phyloP scores from a whole-genome alignment of 331 rosid genomes.

The Malus hybrid region DNA sequence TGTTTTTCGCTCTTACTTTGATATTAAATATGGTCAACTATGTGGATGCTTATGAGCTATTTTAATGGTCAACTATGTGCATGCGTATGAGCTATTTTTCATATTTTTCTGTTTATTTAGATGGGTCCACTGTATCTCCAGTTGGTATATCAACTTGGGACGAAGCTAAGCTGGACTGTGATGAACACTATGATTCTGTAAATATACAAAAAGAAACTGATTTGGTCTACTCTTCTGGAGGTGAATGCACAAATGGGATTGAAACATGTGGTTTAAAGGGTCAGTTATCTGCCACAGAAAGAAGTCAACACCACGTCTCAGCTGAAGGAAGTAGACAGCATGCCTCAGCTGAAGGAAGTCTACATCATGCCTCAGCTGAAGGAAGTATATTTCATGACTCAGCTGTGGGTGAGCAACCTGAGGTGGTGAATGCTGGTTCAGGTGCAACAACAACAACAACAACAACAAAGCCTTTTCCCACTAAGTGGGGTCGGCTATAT shows the following conservation, averaged over 20 bases:
- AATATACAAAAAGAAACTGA: slow-evolving; percentile 13
- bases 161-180: slow-evolving; percentile 28
- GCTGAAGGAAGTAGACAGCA: slow-evolving; percentile 18
- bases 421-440: slow-evolving; percentile 25
- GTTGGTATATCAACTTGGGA: slow-evolving; percentile 43
- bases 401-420: neutral
- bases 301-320: neutral
- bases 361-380: slow-evolving; percentile 10
- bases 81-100: neutral
- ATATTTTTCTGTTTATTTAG: slow-evolving; percentile 32
- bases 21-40: neutral
- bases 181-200: slow-evolving; percentile 19
- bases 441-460: too few species aligned
- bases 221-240: slow-evolving; percentile 21
- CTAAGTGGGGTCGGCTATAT: too few species aligned
- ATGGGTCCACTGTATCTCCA: slow-evolving; percentile 36
- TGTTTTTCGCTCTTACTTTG: neutral
- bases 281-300: slow-evolving; percentile 1
- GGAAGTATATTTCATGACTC: slow-evolving; percentile 8
- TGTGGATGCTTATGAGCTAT: too few species aligned
- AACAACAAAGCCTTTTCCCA: too few species aligned
- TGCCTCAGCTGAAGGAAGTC: slow-evolving; percentile 15
- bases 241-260: slow-evolving; percentile 22
- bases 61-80: neutral
- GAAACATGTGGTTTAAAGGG: slow-evolving; percentile 16